A percentile compares a stretch with the other conserved stretches of the same genome.
These are phyloP conservation scores for Lipomyces mesembrius DNA, from an alignment of 805 yeast species.

Conservation along the genomic window DNA sequence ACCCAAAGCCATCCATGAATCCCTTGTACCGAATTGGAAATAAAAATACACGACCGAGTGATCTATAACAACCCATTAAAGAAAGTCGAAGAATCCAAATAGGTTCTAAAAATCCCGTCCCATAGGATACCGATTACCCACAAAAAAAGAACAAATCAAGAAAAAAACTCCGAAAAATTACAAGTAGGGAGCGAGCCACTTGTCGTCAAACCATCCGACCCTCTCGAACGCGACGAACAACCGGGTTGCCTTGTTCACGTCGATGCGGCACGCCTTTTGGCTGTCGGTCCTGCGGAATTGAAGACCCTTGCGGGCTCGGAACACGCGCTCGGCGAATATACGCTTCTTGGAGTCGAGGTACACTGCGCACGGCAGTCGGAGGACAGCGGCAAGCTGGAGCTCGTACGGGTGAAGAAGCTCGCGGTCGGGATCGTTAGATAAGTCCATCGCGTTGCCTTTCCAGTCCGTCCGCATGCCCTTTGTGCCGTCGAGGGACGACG, in stretches of 20 bases:
- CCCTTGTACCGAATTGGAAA: constrained; percentile 7
- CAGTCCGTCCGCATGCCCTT: constrained; percentile 81
- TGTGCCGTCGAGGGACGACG: constrained; percentile 35
- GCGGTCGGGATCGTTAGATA: constrained; percentile 73
- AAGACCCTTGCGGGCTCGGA: constrained; percentile 62
- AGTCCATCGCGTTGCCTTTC: constrained; percentile 98
- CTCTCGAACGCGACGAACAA: constrained; percentile 87
- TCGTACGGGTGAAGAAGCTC: constrained; percentile 89
- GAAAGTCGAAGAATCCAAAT: neutral
- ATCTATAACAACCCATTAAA: neutral
- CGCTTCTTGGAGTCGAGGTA: constrained; percentile 80
- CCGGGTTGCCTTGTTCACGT: constrained; percentile 93
- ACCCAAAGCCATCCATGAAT: constrained; percentile 8
- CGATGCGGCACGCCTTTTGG: constrained; percentile 95
- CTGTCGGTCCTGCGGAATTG: constrained; percentile 97
- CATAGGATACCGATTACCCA: constrained; percentile 1
- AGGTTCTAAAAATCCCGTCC: neutral
- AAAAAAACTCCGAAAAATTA: neutral
- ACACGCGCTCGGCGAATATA: constrained; percentile 85
- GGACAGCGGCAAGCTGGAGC: constrained; percentile 78
- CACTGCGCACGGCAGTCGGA: constrained; percentile 84
- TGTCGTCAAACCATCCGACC: constrained; percentile 88
- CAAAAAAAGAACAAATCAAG: neutral
- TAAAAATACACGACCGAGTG: constrained; percentile 1
- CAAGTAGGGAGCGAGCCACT: constrained; percentile 26